phyloP scores from a whole-genome alignment of 163 green algal species.

The Scenedesmus sp. region DNA sequence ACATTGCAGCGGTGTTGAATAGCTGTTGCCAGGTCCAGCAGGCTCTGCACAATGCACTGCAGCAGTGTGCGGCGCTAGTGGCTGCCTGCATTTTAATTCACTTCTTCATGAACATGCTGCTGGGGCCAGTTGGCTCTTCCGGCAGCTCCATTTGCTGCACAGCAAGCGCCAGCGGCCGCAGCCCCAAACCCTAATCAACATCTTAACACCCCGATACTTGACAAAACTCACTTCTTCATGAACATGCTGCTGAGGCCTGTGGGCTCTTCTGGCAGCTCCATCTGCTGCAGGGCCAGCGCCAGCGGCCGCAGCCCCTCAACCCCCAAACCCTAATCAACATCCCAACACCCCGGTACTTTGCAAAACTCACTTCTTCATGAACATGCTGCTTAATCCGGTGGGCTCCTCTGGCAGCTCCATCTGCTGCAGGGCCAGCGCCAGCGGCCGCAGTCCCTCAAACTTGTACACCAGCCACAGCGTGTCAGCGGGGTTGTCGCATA shows the following conservation, averaged over 20 bases:
- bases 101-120: slow-evolving; percentile 40
- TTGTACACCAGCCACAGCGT: slow-evolving; percentile 54
- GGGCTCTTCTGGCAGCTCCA: not conserved
- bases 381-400: not conserved
- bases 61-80: too few species aligned
- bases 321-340: too few species aligned
- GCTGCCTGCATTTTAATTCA: not conserved
- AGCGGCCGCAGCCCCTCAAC: not conserved
- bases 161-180: slow-evolving; percentile 33
- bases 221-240: not conserved
- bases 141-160: slow-evolving; percentile 46
- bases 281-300: not conserved
- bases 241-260: not conserved
- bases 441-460: slow-evolving; percentile 44
- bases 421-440: slow-evolving; percentile 37
- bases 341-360: too few species aligned
- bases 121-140: slow-evolving; percentile 27
- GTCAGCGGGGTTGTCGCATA: slow-evolving; percentile 6
- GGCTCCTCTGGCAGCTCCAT: slow-evolving; percentile 47
- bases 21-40: too few species aligned
- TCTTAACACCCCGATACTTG: too few species aligned
- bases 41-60: too few species aligned
- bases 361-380: slow-evolving; percentile 44
- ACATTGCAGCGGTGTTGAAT: too few species aligned
- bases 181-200: too few species aligned